Evolutionary conservation across 23 red algal species (phyloP).

Genomic region (Gracilaria gracilis): DNA sequence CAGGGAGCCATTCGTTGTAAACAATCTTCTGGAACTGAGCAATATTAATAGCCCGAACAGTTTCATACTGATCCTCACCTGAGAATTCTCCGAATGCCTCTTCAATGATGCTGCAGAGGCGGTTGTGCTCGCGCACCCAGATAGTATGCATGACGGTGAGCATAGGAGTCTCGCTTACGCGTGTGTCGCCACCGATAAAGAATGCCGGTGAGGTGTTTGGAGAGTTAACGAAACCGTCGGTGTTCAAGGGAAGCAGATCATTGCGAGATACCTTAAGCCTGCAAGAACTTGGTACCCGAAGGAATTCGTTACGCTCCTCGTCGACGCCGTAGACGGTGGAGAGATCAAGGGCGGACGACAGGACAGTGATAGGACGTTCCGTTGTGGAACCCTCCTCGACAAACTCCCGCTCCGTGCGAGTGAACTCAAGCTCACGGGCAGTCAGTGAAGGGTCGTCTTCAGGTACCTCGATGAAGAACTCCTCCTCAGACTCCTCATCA

Average conservation of each 20-base stretch:
- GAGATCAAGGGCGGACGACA: slow-evolving; percentile 46
- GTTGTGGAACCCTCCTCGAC: neutral
- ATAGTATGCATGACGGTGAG: slow-evolving; percentile 68
- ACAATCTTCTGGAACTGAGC: slow-evolving; percentile 71
- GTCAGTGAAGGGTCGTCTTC: slow-evolving; percentile 26
- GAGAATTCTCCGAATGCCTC: slow-evolving; percentile 1
- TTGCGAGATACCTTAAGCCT: slow-evolving; percentile 27
- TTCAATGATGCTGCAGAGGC: slow-evolving; percentile 27
- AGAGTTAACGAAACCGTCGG: slow-evolving; percentile 35
- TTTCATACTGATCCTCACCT: slow-evolving; percentile 44
- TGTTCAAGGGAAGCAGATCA: slow-evolving; percentile 57
- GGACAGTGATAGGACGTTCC: slow-evolving; percentile 41
- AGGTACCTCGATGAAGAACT: slow-evolving; percentile 44
- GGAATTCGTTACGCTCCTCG: slow-evolving; percentile 18
- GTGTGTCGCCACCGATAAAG: slow-evolving; percentile 70
- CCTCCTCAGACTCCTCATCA: neutral
- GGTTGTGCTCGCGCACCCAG: slow-evolving; percentile 83
- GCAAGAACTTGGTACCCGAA: slow-evolving; percentile 31
- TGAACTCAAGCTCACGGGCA: slow-evolving; percentile 28
- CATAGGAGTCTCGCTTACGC: slow-evolving; percentile 68
- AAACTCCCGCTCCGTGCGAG: slow-evolving; percentile 18
- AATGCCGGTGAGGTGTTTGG: slow-evolving; percentile 55
- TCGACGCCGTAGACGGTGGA: slow-evolving; percentile 57
- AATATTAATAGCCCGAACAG: slow-evolving; percentile 60
- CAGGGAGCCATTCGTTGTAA: slow-evolving; percentile 66